Evolutionary conservation across 495 filamentous ascomycete species (phyloP).

Genomic region (Thermothielavioides terrestris): DNA sequence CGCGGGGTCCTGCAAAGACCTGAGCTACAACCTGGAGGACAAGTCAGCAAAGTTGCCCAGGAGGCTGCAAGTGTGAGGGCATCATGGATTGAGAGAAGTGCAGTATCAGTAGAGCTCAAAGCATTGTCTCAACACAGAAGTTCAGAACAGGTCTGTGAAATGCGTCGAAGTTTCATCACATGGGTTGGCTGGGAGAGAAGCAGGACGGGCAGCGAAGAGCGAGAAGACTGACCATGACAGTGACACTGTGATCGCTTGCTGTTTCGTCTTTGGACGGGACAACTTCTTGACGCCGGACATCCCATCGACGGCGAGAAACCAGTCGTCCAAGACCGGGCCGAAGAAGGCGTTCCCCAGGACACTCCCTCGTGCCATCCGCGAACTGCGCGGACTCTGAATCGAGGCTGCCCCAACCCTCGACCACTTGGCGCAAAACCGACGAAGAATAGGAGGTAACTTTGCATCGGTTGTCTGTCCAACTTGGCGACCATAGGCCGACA

Average conservation of each 20-base stretch:
- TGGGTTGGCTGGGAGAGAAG: background rate
- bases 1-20: no score
- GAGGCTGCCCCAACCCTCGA: no score
- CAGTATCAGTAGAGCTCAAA: conserved; percentile 30
- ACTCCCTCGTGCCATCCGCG: no score
- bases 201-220: background rate
- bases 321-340: no score
- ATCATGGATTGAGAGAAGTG: background rate
- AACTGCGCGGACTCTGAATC: no score
- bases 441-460: no score
- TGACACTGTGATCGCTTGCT: background rate
- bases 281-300: no score
- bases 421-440: no score
- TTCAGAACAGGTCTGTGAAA: conserved; percentile 55
- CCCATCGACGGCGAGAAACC: no score
- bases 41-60: background rate
- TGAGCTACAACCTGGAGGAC: background rate
- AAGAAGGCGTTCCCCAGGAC: no score
- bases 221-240: background rate
- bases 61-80: background rate
- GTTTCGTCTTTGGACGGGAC: background rate
- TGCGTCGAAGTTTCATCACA: conserved; percentile 44
- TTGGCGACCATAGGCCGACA: no score
- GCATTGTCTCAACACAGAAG: conserved; percentile 40
- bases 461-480: no score